These are phyloP conservation scores for Starmerella vaccinii DNA, from an alignment of 805 yeast species.

Conservation along the genomic window DNA sequence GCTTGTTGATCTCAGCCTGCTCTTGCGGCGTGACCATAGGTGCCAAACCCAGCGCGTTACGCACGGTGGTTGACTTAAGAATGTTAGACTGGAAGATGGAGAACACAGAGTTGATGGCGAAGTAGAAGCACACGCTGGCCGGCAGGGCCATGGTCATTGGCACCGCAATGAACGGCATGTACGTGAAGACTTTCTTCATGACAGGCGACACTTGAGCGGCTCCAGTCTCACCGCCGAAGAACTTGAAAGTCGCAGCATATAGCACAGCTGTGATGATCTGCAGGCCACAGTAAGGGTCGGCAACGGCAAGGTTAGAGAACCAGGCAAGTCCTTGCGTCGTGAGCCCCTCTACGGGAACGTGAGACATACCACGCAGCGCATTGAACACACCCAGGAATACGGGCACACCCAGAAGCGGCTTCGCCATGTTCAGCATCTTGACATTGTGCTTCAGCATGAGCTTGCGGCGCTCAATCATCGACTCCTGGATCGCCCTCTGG, in stretches of 20 bases:
- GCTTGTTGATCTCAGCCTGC: conserved; percentile 27
- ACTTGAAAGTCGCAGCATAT: conserved; percentile 61
- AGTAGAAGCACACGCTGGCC: conserved; percentile 75
- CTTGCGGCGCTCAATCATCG: conserved; percentile 47
- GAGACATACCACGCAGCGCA: conserved; percentile 75
- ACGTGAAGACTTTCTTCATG: conserved; percentile 58
- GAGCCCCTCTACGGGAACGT: conserved; percentile 75
- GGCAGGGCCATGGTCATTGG: conserved; percentile 82
- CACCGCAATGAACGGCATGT: conserved; percentile 70
- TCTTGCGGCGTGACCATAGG: conserved; percentile 48
- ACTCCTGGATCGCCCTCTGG: conserved; percentile 44
- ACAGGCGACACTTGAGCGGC: conserved; percentile 54
- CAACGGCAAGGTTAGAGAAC: conserved; percentile 69
- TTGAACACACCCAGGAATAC: conserved; percentile 82
- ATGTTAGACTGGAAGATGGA: conserved; percentile 64
- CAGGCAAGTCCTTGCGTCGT: conserved; percentile 65
- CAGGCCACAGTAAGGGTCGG: conserved; percentile 86
- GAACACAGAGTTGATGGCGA: conserved; percentile 67
- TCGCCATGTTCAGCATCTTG: conserved; percentile 59
- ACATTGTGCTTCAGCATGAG: conserved; percentile 62
- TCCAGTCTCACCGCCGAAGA: conserved; percentile 84
- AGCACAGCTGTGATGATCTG: conserved; percentile 73
- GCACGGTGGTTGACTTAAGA: conserved; percentile 48
- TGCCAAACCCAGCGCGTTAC: conserved; percentile 49
- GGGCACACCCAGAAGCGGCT: conserved; percentile 68